Conservation (phyloP, 129 eudicot species). For the Pseudognaphalium luteoalbum region DNA sequence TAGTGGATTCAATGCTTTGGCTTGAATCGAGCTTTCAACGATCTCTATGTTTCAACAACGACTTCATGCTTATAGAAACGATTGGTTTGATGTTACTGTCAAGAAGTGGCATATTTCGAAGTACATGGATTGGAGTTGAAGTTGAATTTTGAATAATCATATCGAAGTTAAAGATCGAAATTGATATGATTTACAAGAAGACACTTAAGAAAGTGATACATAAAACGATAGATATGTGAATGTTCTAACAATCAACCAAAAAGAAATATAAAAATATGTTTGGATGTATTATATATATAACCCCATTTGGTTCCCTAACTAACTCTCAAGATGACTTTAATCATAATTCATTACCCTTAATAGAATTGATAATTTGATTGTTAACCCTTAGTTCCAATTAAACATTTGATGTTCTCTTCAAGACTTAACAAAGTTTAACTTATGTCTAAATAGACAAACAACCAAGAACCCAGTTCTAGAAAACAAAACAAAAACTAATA, state of each 20-base stretch:
- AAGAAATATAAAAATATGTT: conserved; percentile 4
- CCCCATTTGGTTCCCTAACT: conserved; percentile 26
- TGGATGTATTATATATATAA: conserved; percentile 6
- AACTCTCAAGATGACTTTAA: background rate
- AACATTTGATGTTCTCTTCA: background rate
- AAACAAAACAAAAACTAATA: too few relatives aligned
- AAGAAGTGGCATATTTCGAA: background rate
- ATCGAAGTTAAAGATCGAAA: too few relatives aligned
- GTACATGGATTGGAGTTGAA: background rate
- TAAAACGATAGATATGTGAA: background rate
- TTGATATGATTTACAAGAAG: background rate
- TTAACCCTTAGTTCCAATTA: background rate
- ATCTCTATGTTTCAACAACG: conserved; percentile 20
- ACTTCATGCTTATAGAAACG: background rate
- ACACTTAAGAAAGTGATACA: background rate
- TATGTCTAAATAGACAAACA: too few relatives aligned
- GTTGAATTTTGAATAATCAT: background rate
- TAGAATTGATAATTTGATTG: background rate
- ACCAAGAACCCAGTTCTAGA: too few relatives aligned
- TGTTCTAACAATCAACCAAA: background rate
- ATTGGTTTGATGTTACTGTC: conserved; percentile 10
- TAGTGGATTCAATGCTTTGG: conserved; percentile 4
- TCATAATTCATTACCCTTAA: background rate
- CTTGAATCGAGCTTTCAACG: background rate
- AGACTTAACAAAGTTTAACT: background rate